Evolutionary conservation across 345 rosid genomes (phyloP), one percentile per base, ranked within the genome.

Genomic region (Aquilaria yunnanensis): DNA sequence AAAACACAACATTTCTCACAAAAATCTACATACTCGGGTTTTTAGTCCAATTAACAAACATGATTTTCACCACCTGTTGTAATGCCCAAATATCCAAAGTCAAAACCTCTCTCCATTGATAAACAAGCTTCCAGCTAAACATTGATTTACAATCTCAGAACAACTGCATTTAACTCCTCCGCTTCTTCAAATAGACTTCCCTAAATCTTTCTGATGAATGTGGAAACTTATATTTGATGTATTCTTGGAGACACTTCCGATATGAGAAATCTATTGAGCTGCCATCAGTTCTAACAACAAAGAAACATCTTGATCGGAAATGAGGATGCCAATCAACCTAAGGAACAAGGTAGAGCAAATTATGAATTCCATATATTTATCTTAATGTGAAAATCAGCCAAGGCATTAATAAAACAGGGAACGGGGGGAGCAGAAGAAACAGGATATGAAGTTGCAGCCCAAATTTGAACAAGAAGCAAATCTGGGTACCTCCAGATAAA

Each of bases 231-330:
- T 69, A 68, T 78, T 82, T 85, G 61, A 88, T 73, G 61, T 93
- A 93, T 5, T 84, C 88, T 65, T 86, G 85, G 67, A 93, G 78
- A 74, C 98, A 88, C 70, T 93, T 93, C 72, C 83, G 94, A 77
- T 93, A 93, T 0, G 98, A 93, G 78, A 93, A 90, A 75, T 93
- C 97, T 67, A 93, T 93, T 92, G 96, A 93, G 59, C 73, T 86
- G 72, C 97, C 97, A 71, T 93, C 94, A 2, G 86, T 84, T 77
- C 98, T 88, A 61, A 93, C 88, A n/a, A 90, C 96, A 70, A 85
- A 93, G 66, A 90, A 78, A 69, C 97, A 90, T 71, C 98, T 90
- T 54, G 96, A 83, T 73, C 83, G 83, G 61, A 88, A 93, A 31
- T 79, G 90, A 33, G 97, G 94, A 76, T 93, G 97, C 49, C 92